Conservation (phyloP, 1,284 basidiomycete genomes). For the Trichosporon coremiiforme region DNA sequence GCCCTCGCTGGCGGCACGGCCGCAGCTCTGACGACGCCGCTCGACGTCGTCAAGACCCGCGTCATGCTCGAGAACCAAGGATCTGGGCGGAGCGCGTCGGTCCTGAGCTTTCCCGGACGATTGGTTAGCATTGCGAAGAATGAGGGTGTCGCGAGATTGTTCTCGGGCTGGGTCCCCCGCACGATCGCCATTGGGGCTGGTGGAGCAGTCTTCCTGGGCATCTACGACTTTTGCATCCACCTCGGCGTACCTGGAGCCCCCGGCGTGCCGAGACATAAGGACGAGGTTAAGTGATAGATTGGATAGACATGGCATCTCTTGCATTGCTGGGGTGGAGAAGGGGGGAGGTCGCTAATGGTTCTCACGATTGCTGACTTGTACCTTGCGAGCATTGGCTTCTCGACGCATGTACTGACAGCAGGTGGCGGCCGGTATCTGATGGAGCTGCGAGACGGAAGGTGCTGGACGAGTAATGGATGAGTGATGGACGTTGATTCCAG, state of each 20-base stretch:
- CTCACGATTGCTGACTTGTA: background rate
- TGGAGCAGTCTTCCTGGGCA: slow-evolving; percentile 93
- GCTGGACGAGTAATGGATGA: too few species aligned
- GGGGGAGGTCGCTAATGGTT: too few species aligned
- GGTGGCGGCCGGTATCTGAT: background rate
- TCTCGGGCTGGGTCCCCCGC: slow-evolving; percentile 84
- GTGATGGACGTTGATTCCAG: too few species aligned
- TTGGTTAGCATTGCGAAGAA: slow-evolving; percentile 67
- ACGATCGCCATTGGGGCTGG: slow-evolving; percentile 96
- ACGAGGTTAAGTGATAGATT: slow-evolving; percentile 11
- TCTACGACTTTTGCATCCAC: slow-evolving; percentile 67
- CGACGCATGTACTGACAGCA: too few species aligned
- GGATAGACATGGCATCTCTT: background rate
- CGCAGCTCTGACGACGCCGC: slow-evolving; percentile 86
- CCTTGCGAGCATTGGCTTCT: too few species aligned
- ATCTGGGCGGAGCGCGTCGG: slow-evolving; percentile 52
- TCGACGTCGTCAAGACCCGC: slow-evolving; percentile 96
- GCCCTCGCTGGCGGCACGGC: slow-evolving; percentile 87
- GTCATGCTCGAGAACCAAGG: slow-evolving; percentile 82
- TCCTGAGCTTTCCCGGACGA: slow-evolving; percentile 62
- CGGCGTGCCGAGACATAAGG: slow-evolving; percentile 4
- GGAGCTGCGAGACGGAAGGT: too few species aligned
- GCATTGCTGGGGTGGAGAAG: background rate
- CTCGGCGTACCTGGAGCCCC: slow-evolving; percentile 30
- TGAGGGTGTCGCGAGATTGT: slow-evolving; percentile 78